Conservation (phyloP, 345 rosid genomes). For the Eucalyptus sp. region DNA sequence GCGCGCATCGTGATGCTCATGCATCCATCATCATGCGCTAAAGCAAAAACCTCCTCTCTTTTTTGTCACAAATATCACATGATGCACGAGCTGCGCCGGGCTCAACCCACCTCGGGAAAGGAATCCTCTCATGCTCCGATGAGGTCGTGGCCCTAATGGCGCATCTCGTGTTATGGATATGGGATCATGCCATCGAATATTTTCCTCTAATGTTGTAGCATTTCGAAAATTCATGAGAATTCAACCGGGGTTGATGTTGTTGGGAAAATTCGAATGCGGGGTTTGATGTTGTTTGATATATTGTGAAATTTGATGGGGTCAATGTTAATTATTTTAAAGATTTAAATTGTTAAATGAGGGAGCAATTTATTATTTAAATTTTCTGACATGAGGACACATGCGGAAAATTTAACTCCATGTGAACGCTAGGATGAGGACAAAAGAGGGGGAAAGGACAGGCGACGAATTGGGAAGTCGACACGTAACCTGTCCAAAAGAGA, state of each 20-base stretch:
- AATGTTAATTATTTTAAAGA: fast-evolving
- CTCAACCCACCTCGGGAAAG: neutral
- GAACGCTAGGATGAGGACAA: neutral
- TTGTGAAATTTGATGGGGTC: fast-evolving
- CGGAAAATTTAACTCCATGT: neutral
- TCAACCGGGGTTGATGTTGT: fast-evolving
- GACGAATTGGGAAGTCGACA: constrained; percentile 9
- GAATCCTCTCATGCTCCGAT: neutral
- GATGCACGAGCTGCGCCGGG: neutral
- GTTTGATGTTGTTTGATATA: no score
- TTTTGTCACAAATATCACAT: neutral
- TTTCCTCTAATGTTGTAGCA: fast-evolving
- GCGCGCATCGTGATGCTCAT: neutral
- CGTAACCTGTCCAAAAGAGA: neutral
- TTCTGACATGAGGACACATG: no score
- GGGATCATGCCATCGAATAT: no score
- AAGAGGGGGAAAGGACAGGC: neutral
- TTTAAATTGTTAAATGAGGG: no score
- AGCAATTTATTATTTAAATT: no score
- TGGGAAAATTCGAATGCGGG: no score
- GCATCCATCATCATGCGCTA: neutral
- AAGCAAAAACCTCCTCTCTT: neutral
- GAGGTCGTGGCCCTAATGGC: neutral
- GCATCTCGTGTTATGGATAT: neutral
- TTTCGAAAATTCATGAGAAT: no score